A percentile compares a stretch with the other conserved stretches of the same genome.
These are phyloP conservation scores for Atractiella rhizophila DNA, from an alignment of 768 basidiomycete genomes.

Conservation along the genomic window DNA sequence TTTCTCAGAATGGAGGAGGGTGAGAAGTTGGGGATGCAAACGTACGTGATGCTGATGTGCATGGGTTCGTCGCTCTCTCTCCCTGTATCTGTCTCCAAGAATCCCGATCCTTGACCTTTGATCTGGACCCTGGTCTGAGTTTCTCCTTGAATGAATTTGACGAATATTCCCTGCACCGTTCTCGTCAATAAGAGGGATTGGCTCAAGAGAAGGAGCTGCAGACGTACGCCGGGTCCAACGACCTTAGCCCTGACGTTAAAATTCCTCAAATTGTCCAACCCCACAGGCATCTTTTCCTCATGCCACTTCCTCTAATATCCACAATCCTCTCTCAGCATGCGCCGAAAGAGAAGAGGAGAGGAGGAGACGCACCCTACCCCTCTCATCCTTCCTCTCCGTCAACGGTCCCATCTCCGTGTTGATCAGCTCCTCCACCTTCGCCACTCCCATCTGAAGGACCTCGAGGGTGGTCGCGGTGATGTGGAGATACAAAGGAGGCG, in stretches of 20 bases:
- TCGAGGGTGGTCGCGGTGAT: slow-evolving; percentile 38
- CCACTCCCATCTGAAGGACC: slow-evolving; percentile 22
- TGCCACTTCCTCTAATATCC: slow-evolving; percentile 73
- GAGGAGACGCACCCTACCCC: slow-evolving; percentile 7
- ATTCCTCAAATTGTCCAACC: slow-evolving; percentile 69
- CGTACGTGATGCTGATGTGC: slow-evolving; percentile 74
- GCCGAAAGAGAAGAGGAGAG: not conserved
- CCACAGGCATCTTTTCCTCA: slow-evolving; percentile 77
- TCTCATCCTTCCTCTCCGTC: slow-evolving; percentile 17
- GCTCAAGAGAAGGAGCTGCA: not conserved
- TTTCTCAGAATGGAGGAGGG: not conserved
- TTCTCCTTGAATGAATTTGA: slow-evolving; percentile 93
- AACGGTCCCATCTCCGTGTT: slow-evolving; percentile 24
- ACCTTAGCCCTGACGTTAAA: slow-evolving; percentile 97
- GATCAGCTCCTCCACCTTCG: slow-evolving; percentile 23
- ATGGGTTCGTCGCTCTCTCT: slow-evolving; percentile 68
- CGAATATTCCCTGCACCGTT: slow-evolving; percentile 60
- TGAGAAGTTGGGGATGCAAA: slow-evolving; percentile 7
- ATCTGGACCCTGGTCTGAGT: slow-evolving; percentile 91
- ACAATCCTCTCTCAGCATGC: not conserved
- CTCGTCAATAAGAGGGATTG: not conserved
- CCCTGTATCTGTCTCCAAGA: slow-evolving; percentile 73
- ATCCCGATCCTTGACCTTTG: slow-evolving; percentile 81
- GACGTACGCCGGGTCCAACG: slow-evolving; percentile 64
- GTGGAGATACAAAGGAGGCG: slow-evolving; percentile 81